Percentiles rank a stretch among this genome's conserved stretches.
phyloP scores from a whole-genome alignment of 352 stramenopile genomes.

The Aphanomyces euteiches region DNA sequence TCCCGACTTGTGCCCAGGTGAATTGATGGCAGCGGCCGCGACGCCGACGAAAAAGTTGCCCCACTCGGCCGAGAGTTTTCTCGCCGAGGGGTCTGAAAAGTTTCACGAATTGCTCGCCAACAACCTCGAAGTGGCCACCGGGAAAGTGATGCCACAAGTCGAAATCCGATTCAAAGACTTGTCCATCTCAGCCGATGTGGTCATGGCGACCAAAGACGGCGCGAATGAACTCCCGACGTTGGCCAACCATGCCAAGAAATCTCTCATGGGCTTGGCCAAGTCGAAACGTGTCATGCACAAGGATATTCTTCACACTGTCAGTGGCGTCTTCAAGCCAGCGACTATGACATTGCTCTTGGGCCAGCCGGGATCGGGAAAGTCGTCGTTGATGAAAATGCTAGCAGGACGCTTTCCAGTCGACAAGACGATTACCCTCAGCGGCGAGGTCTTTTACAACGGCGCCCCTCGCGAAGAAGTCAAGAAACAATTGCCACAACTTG shows the following conservation, averaged over 20 bases:
- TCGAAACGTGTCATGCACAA: slow-evolving; percentile 35
- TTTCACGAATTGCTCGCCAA: slow-evolving; percentile 45
- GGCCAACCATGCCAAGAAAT: slow-evolving; percentile 45
- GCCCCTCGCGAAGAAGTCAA: slow-evolving; percentile 35
- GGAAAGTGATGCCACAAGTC: slow-evolving; percentile 50
- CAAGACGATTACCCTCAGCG: slow-evolving; percentile 31
- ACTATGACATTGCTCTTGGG: slow-evolving; percentile 46
- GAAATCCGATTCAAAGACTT: slow-evolving; percentile 56
- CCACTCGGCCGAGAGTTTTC: slow-evolving; percentile 31
- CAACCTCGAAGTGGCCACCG: slow-evolving; percentile 42
- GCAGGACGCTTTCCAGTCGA: slow-evolving; percentile 36
- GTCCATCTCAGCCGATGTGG: slow-evolving; percentile 44
- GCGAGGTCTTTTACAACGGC: slow-evolving; percentile 49
- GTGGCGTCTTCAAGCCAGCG: slow-evolving; percentile 36
- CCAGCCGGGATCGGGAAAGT: slow-evolving; percentile 49
- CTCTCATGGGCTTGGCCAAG: slow-evolving; percentile 30
- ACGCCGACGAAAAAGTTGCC: background rate
- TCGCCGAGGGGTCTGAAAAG: slow-evolving; percentile 38
- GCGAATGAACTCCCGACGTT: slow-evolving; percentile 47
- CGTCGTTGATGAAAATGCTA: slow-evolving; percentile 46
- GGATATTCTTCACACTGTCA: slow-evolving; percentile 36
- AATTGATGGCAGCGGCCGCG: background rate
- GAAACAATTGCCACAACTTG: slow-evolving; percentile 42
- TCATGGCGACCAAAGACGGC: slow-evolving; percentile 22
- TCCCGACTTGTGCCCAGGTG: background rate